Percentiles rank a stretch among this genome's conserved stretches.
Evolutionary conservation across 2,329 filamentous ascomycete genomes (phyloP).

Genomic region (Ophiostoma australiae): DNA sequence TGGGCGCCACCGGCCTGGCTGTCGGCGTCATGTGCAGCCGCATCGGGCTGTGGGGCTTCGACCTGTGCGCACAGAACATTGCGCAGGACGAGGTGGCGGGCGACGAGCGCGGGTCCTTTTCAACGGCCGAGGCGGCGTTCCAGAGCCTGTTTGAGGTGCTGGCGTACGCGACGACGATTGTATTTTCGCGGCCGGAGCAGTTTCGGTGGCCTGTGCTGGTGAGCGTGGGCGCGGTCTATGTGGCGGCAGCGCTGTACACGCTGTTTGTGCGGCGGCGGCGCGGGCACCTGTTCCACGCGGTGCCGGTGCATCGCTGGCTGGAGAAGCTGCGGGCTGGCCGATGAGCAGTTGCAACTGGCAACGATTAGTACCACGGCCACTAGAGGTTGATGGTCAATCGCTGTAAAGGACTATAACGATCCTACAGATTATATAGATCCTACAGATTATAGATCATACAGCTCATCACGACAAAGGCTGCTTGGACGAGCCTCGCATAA

Average conservation of each 20-base stretch:
- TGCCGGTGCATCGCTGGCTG: slow-evolving; percentile 24
- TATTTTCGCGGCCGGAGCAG: slow-evolving; percentile 57
- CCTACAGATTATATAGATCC: too few relatives aligned
- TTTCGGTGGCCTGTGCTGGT: slow-evolving; percentile 61
- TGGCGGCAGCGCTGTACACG: slow-evolving; percentile 49
- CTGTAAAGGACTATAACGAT: too few relatives aligned
- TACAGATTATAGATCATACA: too few relatives aligned
- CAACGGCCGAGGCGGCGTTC: slow-evolving; percentile 59
- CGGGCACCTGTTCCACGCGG: slow-evolving; percentile 55
- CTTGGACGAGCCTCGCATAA: not conserved
- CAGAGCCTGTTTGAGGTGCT: slow-evolving; percentile 68
- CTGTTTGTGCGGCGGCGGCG: slow-evolving; percentile 52
- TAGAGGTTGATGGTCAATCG: too few relatives aligned
- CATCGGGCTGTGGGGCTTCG: slow-evolving; percentile 58
- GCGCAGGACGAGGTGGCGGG: slow-evolving; percentile 57
- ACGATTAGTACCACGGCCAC: too few relatives aligned
- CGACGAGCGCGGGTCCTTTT: slow-evolving; percentile 61
- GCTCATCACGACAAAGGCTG: too few relatives aligned
- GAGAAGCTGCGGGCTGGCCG: slow-evolving; percentile 18
- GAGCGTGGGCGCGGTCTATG: slow-evolving; percentile 49
- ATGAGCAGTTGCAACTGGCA: not conserved
- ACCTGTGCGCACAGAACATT: slow-evolving; percentile 55
- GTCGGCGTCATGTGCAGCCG: slow-evolving; percentile 51
- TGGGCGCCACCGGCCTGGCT: slow-evolving; percentile 47
- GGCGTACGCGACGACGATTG: slow-evolving; percentile 60